A percentile compares a stretch with the other conserved stretches of the same genome.
phyloP scores from a whole-genome alignment of 176 grass and related monocot genomes.

The Aegilops sharonensis region DNA sequence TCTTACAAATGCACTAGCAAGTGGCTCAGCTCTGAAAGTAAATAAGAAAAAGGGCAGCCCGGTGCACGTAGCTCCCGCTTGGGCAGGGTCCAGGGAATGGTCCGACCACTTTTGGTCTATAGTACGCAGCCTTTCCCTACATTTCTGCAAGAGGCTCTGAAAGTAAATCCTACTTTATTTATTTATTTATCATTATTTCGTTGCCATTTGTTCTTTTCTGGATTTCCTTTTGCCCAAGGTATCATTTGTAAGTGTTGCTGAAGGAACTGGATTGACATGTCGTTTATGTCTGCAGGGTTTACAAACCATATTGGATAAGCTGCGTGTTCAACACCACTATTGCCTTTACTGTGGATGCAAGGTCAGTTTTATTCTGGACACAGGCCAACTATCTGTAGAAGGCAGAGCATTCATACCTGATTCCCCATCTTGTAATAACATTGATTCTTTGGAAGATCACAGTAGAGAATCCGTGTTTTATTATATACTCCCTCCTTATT shows the following conservation, averaged over 20 bases:
- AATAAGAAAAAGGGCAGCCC: too few relatives aligned
- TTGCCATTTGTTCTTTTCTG: not conserved
- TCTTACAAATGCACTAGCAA: not conserved
- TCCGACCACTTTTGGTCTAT: too few relatives aligned
- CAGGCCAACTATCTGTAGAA: not conserved
- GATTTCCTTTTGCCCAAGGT: not conserved
- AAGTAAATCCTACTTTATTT: too few relatives aligned
- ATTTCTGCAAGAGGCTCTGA: too few relatives aligned
- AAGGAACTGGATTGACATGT: slow-evolving; percentile 15
- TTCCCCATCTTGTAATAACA: not conserved
- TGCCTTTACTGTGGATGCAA: slow-evolving; percentile 88
- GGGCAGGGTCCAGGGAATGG: too few relatives aligned
- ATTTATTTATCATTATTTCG: not conserved
- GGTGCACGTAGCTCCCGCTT: too few relatives aligned
- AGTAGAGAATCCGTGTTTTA: not conserved
- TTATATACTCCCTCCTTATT: not conserved
- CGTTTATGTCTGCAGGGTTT: slow-evolving; percentile 53
- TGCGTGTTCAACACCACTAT: slow-evolving; percentile 64
- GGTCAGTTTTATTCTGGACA: slow-evolving; percentile 38
- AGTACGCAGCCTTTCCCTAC: too few relatives aligned
- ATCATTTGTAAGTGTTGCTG: not conserved
- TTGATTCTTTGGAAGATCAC: not conserved
- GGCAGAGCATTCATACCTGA: not conserved
- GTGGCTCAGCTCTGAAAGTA: not conserved
- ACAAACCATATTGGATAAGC: slow-evolving; percentile 64